Percentiles rank a stretch among this genome's conserved stretches.
Evolutionary conservation across 192 early-diverging fungal species (phyloP).

Genomic region (Paraglomus occultum): DNA sequence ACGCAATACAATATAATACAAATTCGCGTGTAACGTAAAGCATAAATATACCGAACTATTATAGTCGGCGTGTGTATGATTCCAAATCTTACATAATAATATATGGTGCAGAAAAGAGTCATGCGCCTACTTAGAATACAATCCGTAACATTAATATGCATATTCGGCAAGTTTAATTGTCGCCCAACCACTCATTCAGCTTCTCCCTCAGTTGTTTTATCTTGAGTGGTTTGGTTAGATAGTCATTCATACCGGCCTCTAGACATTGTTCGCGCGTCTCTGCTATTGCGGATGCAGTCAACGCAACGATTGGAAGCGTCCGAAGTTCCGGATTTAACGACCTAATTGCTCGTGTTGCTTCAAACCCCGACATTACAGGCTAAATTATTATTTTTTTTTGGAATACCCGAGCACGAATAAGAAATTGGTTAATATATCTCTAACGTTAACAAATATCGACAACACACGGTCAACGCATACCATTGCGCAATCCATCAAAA

Average conservation of each 20-base stretch:
- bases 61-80: no score
- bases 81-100: no score
- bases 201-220: conserved; percentile 39
- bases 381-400: background rate
- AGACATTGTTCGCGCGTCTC: conserved; percentile 49
- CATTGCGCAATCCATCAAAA: conserved; percentile 60
- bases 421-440: no score
- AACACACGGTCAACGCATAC: background rate
- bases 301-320: conserved; percentile 53
- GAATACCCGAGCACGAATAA: no score
- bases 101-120: no score
- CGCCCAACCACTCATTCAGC: conserved; percentile 40
- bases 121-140: no score
- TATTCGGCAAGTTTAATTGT: background rate
- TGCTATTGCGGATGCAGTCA: conserved; percentile 55
- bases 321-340: conserved; percentile 30
- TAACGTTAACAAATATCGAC: no score
- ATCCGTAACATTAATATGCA: no score
- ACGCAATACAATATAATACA: no score
- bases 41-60: no score
- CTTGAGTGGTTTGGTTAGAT: conserved; percentile 48
- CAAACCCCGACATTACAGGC: conserved; percentile 58
- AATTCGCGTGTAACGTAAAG: no score
- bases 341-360: conserved; percentile 51
- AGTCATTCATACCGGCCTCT: conserved; percentile 47